Evolutionary conservation across 2,329 filamentous ascomycete species (phyloP), one percentile per base, ranked within the genome.

Genomic region (Trichoderma polysporum): DNA sequence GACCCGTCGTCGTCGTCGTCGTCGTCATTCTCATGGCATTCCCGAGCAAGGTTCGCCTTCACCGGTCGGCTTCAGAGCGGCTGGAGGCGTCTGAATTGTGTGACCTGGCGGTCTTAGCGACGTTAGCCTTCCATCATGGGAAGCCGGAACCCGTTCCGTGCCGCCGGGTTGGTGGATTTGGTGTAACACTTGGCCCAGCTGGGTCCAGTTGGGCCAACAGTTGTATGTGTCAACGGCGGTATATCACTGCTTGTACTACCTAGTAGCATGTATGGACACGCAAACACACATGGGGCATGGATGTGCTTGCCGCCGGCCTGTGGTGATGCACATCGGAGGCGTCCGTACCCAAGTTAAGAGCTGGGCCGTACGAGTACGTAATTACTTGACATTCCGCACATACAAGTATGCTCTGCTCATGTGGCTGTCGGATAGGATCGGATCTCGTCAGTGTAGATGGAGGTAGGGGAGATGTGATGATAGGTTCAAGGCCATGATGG

Each of bases 141-240:
- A 45, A 47, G 60, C 49, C 60, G 50, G 60, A 41, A 39, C 19
- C 3, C 49, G 50, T 64, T 33, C 60, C 60, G 49, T 54, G 60
- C 49, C 60, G 49, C 19, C 47, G 19, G n/a, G 35, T 6, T n/a
- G 60, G 41, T 41, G 60, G 60, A 10, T 8, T 25, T 33, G 35
- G 60, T 10, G 33, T 27, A 53, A 33, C 25, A n/a, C 50, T 54
- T 45, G 60, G 27, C 22, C 33, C 58, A 39, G n/a, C 45, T 12
- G 17, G 12, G n/a, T 27, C 47, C 47, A 50, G 47, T 12, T 12
- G 13, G n/a, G 17, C 53, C 33, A 39, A 57, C 19, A 10, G 12
- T 19, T 19, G 31, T 27, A 22, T 22, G 41, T 22, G 41, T 22
- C 12, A 22, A 19, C n/a, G 41, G n/a, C 19, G 5, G 35, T 35